A percentile compares a stretch with the other conserved stretches of the same genome.
Evolutionary conservation across 129 eudicot species (phyloP).

Genomic region (Lactuca saligna): DNA sequence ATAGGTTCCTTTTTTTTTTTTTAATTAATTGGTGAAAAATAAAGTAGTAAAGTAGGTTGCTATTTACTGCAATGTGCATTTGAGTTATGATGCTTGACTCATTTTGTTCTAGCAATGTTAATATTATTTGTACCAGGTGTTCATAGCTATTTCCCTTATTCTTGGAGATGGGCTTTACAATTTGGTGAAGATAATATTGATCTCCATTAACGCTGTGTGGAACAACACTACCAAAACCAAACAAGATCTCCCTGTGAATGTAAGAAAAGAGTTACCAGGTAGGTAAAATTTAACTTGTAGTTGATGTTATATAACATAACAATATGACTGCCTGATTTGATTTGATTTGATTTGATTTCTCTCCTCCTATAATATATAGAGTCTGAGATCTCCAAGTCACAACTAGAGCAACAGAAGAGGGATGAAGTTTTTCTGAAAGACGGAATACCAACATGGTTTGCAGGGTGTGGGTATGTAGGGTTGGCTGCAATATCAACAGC

Average conservation of each 20-base stretch:
- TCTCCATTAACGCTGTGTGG: conserved; percentile 53
- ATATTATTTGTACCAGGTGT: conserved; percentile 46
- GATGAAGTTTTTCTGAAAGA: conserved; percentile 73
- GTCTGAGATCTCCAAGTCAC: conserved; percentile 40
- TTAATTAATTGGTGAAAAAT: too few species aligned
- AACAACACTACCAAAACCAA: conserved; percentile 32
- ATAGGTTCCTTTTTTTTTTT: neutral
- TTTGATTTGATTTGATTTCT: neutral
- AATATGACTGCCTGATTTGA: neutral
- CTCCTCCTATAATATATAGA: conserved; percentile 31
- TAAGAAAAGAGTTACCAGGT: conserved; percentile 51
- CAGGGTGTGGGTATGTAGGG: conserved; percentile 74
- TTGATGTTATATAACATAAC: too few species aligned
- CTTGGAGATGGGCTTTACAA: conserved; percentile 91
- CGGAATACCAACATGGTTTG: conserved; percentile 75
- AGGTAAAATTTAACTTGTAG: conserved; percentile 33
- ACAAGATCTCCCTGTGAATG: conserved; percentile 42
- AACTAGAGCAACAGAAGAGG: conserved; percentile 48
- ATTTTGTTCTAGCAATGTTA: neutral
- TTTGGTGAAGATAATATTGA: conserved; percentile 62
- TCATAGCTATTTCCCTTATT: conserved; percentile 72
- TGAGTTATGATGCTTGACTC: too few species aligned
- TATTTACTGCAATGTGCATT: too few species aligned
- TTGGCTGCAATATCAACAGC: conserved; percentile 76
- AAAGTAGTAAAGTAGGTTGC: too few species aligned